Conservation (phyloP, 352 stramenopile species). For the Globisporangium sylvaticum region DNA sequence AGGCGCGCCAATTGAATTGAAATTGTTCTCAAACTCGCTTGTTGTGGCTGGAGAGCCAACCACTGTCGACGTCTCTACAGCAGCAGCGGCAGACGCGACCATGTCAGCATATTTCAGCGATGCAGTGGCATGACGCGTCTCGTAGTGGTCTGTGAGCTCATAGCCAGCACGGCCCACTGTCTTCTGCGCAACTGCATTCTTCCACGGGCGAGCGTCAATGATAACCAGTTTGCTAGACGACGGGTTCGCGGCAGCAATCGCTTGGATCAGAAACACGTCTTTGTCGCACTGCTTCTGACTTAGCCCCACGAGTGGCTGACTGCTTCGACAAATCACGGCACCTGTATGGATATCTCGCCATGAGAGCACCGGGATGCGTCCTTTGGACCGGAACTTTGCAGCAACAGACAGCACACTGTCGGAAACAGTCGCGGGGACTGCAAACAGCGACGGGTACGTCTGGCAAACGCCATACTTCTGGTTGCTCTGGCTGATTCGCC, state of each 20-base stretch:
- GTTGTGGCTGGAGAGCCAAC: slow-evolving; percentile 16
- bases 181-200: slow-evolving; percentile 89
- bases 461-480: slow-evolving; percentile 60
- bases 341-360: slow-evolving; percentile 74
- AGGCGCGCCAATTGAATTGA: slow-evolving; percentile 8
- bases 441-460: slow-evolving; percentile 79
- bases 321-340: slow-evolving; percentile 78
- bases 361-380: slow-evolving; percentile 76
- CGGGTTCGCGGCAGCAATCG: slow-evolving; percentile 69
- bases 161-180: slow-evolving; percentile 85
- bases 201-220: slow-evolving; percentile 86
- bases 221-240: slow-evolving; percentile 85
- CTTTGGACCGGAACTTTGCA: slow-evolving; percentile 85
- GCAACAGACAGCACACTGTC: slow-evolving; percentile 59
- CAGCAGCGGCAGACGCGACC: slow-evolving; percentile 28
- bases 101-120: slow-evolving; percentile 68
- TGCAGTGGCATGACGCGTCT: slow-evolving; percentile 55
- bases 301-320: slow-evolving; percentile 79
- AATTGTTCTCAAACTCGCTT: slow-evolving; percentile 4
- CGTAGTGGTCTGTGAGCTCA: slow-evolving; percentile 84
- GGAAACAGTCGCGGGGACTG: slow-evolving; percentile 55
- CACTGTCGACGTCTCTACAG: slow-evolving; percentile 19
- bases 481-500: slow-evolving; percentile 71
- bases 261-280: slow-evolving; percentile 81
- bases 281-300: slow-evolving; percentile 80